Conservation (phyloP, 192 early-diverging fungal species). For the Coemansia aciculifera region DNA sequence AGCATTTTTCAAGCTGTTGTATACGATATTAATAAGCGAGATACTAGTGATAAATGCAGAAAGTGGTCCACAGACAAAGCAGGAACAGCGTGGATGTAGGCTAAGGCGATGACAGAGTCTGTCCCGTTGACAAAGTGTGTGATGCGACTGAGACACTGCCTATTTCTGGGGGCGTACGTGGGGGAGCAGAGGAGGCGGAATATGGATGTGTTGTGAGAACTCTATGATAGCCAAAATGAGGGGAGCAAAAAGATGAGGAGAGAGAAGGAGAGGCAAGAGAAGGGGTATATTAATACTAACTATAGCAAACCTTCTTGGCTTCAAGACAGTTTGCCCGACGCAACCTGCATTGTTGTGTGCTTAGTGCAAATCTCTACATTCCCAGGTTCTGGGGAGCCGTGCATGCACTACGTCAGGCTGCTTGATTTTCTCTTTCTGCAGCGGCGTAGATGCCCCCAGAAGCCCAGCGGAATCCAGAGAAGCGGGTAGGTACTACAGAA, state of each 20-base stretch:
- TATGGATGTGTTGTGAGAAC: background rate
- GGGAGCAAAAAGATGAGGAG: background rate
- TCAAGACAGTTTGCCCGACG: background rate
- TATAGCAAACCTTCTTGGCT: background rate
- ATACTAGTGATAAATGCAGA: background rate
- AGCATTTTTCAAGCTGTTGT: conserved; percentile 11
- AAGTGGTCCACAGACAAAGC: background rate
- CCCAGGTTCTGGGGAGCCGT: conserved; percentile 2
- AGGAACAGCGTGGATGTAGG: background rate
- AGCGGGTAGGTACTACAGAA: background rate
- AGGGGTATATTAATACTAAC: background rate
- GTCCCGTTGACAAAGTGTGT: background rate
- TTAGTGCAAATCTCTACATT: background rate
- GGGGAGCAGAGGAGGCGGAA: background rate
- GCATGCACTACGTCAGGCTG: background rate
- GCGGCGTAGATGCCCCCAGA: background rate
- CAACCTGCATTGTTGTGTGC: background rate
- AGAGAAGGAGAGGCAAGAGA: background rate
- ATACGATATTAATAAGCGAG: background rate
- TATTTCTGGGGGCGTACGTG: background rate
- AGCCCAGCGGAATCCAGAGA: background rate
- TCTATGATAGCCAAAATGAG: background rate
- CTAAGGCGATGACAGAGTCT: background rate
- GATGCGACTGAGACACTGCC: background rate
- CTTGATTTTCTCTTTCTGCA: background rate